Base-by-base conservation (phyloP, 108 stramenopile species). In the Nitzschia inconspicua region DNA sequence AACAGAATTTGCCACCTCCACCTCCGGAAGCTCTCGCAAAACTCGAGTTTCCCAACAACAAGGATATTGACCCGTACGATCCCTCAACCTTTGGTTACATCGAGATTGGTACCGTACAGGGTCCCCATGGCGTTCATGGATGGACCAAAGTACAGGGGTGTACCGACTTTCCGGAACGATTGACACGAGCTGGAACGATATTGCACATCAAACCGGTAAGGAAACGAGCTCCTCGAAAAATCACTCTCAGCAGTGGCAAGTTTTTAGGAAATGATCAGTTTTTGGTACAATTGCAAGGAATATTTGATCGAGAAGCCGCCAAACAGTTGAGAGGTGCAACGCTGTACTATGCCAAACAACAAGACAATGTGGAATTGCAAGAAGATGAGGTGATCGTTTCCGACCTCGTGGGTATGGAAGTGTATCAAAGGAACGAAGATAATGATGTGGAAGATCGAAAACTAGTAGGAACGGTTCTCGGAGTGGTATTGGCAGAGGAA, bases 91-190 rank as follows among this genome's bases (percentile, higher is more conserved):
- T 86, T 75, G 91, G 91, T 8, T 93, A 79, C 35, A 66, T 81
- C 16, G 88, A 89, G 60, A 55, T 93, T 68, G 89, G 83, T n/a
- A 78, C 82, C 18, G 65, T 93, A 44, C 41, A 65, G 4, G 88
- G 88, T 41, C 68, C 91, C 3, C 91, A 93, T 66, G 91, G 91
- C 18, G 88, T 93, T 7, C 82, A 88, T 41, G 91, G 91, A 37
- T 65, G 66, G 55, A 29, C 82, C 54, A 89, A 84, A 60, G 63
- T 93, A 0, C 50, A 75, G 18, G 69, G 77, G 27, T 46, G 63
- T n/a, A 88, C 91, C 9, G 83, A 84, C 49, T 88, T 84, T 66
- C 70, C 84, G 26, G 75, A 82, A 57, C 65, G 86, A 30, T 36
- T 73, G 22, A 73, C 72, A n/a, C 31, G 72, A 25, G 74, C 86